These are phyloP conservation scores for Neofusicoccum sp. DNA, from an alignment of 2,329 filamentous ascomycete genomes.

Conservation along the genomic window DNA sequence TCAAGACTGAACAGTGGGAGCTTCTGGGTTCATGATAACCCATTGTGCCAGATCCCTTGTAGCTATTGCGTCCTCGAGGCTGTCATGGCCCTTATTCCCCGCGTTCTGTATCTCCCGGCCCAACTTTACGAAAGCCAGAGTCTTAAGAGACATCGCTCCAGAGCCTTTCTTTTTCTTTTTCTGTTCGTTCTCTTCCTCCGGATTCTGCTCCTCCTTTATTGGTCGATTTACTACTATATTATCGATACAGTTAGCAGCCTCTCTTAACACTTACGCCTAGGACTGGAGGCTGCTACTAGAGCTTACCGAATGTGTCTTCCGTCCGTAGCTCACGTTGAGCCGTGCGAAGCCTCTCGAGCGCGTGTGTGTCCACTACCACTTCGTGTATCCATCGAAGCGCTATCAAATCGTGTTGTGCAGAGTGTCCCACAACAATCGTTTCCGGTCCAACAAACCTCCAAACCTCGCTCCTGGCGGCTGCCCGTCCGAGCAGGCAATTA, in stretches of 20 bases:
- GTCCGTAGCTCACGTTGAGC: too few relatives aligned
- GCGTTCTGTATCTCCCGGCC: constrained; percentile 26
- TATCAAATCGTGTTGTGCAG: constrained; percentile 43
- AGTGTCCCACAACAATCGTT: constrained; percentile 53
- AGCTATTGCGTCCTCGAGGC: constrained; percentile 47
- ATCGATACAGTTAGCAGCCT: too few relatives aligned
- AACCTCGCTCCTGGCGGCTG: constrained; percentile 43
- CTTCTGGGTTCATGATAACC: neutral
- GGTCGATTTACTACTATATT: too few relatives aligned
- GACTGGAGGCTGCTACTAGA: too few relatives aligned
- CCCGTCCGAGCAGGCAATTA: constrained; percentile 42
- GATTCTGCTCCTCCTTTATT: too few relatives aligned
- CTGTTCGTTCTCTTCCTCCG: constrained; percentile 8
- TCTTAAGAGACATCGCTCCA: constrained; percentile 25
- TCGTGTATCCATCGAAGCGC: constrained; percentile 51
- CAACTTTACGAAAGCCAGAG: constrained; percentile 22
- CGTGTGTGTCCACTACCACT: constrained; percentile 46
- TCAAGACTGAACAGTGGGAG: too few relatives aligned
- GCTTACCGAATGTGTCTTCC: too few relatives aligned
- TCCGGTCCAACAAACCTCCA: constrained; percentile 46
- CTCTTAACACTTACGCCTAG: too few relatives aligned
- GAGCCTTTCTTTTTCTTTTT: constrained; percentile 4
- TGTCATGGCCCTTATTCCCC: constrained; percentile 40
- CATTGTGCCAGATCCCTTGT: constrained; percentile 38
- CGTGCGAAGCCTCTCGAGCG: constrained; percentile 24